These are phyloP conservation scores for Saccharomycopsis crataegensis DNA, from an alignment of 1,139 yeast species.

Conservation along the genomic window DNA sequence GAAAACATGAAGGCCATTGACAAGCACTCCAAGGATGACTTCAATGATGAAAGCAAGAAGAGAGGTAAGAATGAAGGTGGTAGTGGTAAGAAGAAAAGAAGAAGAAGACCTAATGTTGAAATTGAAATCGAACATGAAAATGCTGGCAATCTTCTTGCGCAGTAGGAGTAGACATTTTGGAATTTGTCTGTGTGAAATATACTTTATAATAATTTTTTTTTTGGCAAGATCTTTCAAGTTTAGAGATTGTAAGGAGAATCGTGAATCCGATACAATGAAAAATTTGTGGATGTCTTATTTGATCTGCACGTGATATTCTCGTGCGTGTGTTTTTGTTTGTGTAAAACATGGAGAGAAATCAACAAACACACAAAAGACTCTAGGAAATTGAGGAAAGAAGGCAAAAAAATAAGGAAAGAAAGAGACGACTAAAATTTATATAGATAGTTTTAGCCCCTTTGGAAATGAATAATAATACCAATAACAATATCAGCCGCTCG, in stretches of 20 bases:
- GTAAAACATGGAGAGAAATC: no score
- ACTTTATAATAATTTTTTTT: not conserved
- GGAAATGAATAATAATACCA: not conserved
- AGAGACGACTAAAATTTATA: no score
- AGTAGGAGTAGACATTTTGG: not conserved
- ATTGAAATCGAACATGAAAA: slow-evolving; percentile 18
- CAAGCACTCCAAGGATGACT: slow-evolving; percentile 25
- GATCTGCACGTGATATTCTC: no score
- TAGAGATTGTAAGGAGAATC: no score
- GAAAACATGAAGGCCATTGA: slow-evolving; percentile 26
- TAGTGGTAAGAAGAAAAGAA: slow-evolving; percentile 14
- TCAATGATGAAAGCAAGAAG: slow-evolving; percentile 14
- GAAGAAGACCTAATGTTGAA: slow-evolving; percentile 18
- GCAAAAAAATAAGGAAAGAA: no score
- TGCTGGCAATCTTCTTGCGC: slow-evolving; percentile 3
- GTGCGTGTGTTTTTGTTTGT: no score
- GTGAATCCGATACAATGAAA: no score
- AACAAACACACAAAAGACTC: no score
- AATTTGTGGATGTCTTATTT: no score
- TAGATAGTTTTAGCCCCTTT: no score
- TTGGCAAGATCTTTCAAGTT: no score
- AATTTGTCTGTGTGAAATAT: not conserved
- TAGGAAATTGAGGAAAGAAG: no score
- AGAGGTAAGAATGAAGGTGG: not conserved
- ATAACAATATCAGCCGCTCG: slow-evolving; percentile 29